A percentile compares a stretch with the other conserved stretches of the same genome.
These are phyloP conservation scores for Calonectria hongkongensis DNA, from an alignment of 2,329 filamentous ascomycete species.

Conservation along the genomic window DNA sequence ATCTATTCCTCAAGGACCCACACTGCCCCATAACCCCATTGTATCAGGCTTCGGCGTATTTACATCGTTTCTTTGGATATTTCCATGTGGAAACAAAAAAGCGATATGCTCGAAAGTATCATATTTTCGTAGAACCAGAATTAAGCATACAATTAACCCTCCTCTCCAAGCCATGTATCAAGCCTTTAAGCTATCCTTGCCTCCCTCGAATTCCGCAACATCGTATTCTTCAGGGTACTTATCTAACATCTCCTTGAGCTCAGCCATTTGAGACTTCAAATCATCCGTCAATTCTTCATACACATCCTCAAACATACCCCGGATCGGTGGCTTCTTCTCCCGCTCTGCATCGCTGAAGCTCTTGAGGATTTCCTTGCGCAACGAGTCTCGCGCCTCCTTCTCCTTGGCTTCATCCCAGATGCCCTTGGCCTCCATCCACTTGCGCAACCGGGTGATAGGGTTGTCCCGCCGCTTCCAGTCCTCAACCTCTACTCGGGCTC, in stretches of 20 bases:
- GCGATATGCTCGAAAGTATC: background rate
- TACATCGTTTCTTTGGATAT: background rate
- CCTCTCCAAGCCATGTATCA: conserved; percentile 34
- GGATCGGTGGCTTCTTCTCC: conserved; percentile 85
- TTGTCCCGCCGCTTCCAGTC: conserved; percentile 96
- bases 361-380: conserved; percentile 85
- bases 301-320: conserved; percentile 87
- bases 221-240: conserved; percentile 96
- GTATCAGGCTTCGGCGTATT: background rate
- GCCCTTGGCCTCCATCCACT: conserved; percentile 90
- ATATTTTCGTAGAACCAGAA: background rate
- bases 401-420: conserved; percentile 92
- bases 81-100: background rate
- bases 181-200: conserved; percentile 76
- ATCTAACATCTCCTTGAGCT: conserved; percentile 86
- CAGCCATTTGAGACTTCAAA: conserved; percentile 79
- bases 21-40: background rate
- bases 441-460: conserved; percentile 87
- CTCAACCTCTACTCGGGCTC: conserved; percentile 93
- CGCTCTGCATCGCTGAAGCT: conserved; percentile 90
- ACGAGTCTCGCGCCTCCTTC: conserved; percentile 78
- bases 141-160: background rate
- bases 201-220: conserved; percentile 83
- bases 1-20: conserved; percentile 14
- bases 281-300: conserved; percentile 93